Conservation (phyloP, 73 alveolate species). For the Stentor roeselii region DNA sequence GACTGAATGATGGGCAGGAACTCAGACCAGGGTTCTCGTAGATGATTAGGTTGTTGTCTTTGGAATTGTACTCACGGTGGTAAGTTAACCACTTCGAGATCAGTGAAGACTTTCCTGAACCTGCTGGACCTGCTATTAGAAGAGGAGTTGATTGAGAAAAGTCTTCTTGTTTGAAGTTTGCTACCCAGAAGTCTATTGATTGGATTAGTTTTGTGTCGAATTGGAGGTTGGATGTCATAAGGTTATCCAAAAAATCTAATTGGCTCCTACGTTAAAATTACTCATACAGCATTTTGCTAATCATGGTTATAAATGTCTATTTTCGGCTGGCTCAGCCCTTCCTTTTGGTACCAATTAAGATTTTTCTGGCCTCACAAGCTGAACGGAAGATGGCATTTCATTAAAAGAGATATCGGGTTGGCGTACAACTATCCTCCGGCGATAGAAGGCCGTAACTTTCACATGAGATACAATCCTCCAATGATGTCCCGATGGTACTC, state of each 20-base stretch:
- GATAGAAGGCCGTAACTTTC: constrained; percentile 16
- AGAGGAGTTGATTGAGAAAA: background rate
- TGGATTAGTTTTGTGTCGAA: too few relatives aligned
- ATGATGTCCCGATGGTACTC: background rate
- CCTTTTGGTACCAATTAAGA: constrained; percentile 23
- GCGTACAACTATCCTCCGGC: constrained; percentile 6
- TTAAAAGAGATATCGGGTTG: constrained; percentile 24
- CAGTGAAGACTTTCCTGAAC: background rate
- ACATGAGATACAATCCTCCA: constrained; percentile 23
- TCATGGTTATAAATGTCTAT: constrained; percentile 6
- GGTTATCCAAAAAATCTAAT: too few relatives aligned
- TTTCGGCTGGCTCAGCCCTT: constrained; percentile 28
- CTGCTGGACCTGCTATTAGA: background rate
- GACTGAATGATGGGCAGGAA: background rate
- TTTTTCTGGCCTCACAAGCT: constrained; percentile 30
- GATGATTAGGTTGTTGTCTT: background rate
- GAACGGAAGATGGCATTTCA: constrained; percentile 23
- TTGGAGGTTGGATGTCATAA: too few relatives aligned
- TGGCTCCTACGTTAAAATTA: too few relatives aligned
- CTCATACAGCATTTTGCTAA: too few relatives aligned
- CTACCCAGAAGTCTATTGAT: background rate
- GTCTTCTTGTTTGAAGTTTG: background rate
- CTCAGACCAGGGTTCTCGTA: background rate
- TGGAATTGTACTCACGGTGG: background rate
- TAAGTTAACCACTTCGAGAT: background rate